Evolutionary conservation across 1,284 basidiomycete genomes (phyloP), one percentile per base, ranked within the genome.

Genomic region (Ustilago sp.): DNA sequence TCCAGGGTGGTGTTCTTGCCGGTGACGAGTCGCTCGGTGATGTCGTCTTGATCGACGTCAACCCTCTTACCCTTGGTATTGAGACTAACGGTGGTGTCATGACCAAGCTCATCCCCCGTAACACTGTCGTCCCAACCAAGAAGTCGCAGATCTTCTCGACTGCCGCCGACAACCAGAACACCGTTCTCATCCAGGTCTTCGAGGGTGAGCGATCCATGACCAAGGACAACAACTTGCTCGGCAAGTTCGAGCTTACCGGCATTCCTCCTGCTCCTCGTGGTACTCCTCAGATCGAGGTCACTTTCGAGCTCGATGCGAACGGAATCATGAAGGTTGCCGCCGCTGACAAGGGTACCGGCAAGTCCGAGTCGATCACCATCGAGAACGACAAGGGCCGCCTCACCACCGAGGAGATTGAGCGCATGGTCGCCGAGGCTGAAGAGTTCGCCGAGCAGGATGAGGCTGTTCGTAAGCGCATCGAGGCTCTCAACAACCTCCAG

Each of bases 21-120:
- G 94, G 94, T 70, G 92, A 92, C 83, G 92, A 94, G 86, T 92
- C 91, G 71, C 92, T 80, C 90, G 83, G 80, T 53, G 94, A 93
- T 81, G 90, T 98, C 75, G 93, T 98, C 74, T 91, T 99, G 71
- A 94, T 98, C 85, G 96, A 98, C 87, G 94, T 98, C 86, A 93
- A 92, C 90, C 94, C 95, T 31, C 90, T 96, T 48, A 95, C 93
- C 32, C 91, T 96, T 83, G 95, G 95, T 91, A 98, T 98, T 83
- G 95, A 98, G 90, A 98, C 95, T 80, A 96, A 95, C 55, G 96
- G 96, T 69, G 96, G 95, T 88, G 95, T 98, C 83, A 94, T 98
- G 91, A 98, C 95, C 86, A 95, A 96, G 89, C 91, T 98, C 83
- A 96, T 96, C 83, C 90, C 93, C 72, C 93, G 95, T 84, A 98